Evolutionary conservation across 108 stramenopile genomes (phyloP), one percentile per base, ranked within the genome.

Genomic region (Nitzschia inconspicua): DNA sequence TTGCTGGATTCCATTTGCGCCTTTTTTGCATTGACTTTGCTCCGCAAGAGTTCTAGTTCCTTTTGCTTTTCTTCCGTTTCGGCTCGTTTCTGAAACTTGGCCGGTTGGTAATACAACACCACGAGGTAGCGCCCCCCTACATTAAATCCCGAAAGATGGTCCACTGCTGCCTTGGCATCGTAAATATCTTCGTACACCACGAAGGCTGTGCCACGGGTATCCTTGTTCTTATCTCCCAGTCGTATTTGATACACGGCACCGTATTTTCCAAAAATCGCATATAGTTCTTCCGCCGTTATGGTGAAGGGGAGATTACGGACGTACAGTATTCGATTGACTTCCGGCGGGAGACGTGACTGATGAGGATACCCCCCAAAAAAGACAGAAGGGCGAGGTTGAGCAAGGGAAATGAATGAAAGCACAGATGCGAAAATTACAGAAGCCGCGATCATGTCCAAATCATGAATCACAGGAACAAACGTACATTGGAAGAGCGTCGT

Each of bases 181-280:
- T 93, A 95, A 53, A 98, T 97, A 58, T 99, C 78, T 63, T 91
- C 91, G 49, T 88, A 92, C 0, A 92, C 94, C 3, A 99, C 97
- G 68, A 99, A 99, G 0, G 98, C 97, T 14, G 97, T 99, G 19
- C 98, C 98, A 47, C 86, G 61, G 16, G 98, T 99, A 65, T 96
- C 95, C 56, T 83, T 78, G 40, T 72, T 44, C 40, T 66, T 82
- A 28, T 88, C 87, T 44, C 94, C 94, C 44, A 95, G 44, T 52
- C 94, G 88, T 39, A 95, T 93, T 66, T 99, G 99, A 74, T 92
- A 89, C 25, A 99, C 95, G 5, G 99, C 95, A 10, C 99, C 99
- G 70, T 98, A 99, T 60, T 97, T 98, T 13, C 99, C 99, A 72
- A 99, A 99, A 1, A 98, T 96, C 14, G 96, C 95, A 65, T 98